Evolutionary conservation across 108 stramenopile genomes (phyloP).

Genomic region (Chaetoceros tenuissimus): DNA sequence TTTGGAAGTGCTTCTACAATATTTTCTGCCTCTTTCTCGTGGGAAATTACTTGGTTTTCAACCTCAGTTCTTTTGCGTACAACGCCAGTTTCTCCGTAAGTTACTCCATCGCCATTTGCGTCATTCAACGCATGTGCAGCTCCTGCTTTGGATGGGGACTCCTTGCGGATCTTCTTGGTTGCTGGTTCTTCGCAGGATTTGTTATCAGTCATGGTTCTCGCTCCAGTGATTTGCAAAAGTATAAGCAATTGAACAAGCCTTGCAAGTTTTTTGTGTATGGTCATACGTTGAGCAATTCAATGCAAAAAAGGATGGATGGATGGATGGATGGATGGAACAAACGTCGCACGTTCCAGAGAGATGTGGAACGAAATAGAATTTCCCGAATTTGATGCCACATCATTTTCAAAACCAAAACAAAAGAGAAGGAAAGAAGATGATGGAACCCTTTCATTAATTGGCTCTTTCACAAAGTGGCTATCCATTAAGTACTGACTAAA

Average conservation of each 20-base stretch:
- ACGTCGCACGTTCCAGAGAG: no score
- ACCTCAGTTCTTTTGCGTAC: slow-evolving; percentile 31
- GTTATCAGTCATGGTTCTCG: not conserved
- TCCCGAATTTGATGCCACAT: no score
- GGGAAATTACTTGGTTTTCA: slow-evolving; percentile 30
- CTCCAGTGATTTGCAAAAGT: not conserved
- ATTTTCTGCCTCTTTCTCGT: slow-evolving; percentile 28
- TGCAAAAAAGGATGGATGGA: no score
- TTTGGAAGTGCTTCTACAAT: slow-evolving; percentile 30
- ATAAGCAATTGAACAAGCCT: not conserved
- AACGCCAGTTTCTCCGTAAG: slow-evolving; percentile 16
- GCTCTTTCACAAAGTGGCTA: no score
- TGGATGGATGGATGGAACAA: no score
- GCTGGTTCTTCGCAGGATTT: not conserved
- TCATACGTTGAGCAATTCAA: no score
- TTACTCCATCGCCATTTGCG: slow-evolving; percentile 4
- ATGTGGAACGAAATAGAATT: no score
- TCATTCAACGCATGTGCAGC: slow-evolving; percentile 8
- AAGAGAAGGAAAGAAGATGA: no score
- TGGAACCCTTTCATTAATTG: no score
- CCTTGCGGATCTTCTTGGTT: not conserved
- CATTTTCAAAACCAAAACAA: no score
- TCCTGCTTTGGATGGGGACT: slow-evolving; percentile 8
- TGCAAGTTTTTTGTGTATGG: no score
- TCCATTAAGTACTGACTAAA: no score